A percentile compares a stretch with the other conserved stretches of the same genome.
Conservation (phyloP, 768 basidiomycete species). For the Agaricus subrufescens region DNA sequence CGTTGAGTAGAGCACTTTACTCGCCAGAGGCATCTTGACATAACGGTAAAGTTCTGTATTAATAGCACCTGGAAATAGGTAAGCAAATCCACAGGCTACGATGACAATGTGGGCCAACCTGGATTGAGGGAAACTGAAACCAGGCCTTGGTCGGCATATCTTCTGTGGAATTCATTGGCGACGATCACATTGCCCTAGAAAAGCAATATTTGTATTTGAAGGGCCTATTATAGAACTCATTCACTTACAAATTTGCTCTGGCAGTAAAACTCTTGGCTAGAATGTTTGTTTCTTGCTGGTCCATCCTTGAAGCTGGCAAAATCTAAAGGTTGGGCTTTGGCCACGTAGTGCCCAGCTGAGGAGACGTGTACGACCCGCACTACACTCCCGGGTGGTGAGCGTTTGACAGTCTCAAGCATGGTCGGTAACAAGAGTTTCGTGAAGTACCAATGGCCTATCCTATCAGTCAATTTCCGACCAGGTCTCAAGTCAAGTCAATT, state of each 20-base stretch:
- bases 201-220: too few relatives aligned
- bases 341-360: constrained; percentile 24
- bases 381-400: constrained; percentile 23
- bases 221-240: neutral
- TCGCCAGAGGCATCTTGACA: neutral
- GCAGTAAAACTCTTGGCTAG: constrained; percentile 21
- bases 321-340: constrained; percentile 19
- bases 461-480: neutral
- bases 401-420: constrained; percentile 27
- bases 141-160: constrained; percentile 38
- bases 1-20: constrained; percentile 15
- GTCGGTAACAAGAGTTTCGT: constrained; percentile 41
- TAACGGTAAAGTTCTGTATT: constrained; percentile 29
- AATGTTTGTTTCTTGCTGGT: constrained; percentile 25
- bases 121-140: constrained; percentile 41
- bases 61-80: constrained; percentile 22
- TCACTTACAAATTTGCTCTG: constrained; percentile 37
- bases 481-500: neutral
- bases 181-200: constrained; percentile 37
- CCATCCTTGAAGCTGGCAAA: constrained; percentile 35
- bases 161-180: constrained; percentile 35
- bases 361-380: constrained; percentile 33
- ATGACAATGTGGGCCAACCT: constrained; percentile 12
- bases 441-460: constrained; percentile 56
- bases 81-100: neutral